Conservation (phyloP, 2,329 filamentous ascomycete species). For the Niveomyces coronatus region DNA sequence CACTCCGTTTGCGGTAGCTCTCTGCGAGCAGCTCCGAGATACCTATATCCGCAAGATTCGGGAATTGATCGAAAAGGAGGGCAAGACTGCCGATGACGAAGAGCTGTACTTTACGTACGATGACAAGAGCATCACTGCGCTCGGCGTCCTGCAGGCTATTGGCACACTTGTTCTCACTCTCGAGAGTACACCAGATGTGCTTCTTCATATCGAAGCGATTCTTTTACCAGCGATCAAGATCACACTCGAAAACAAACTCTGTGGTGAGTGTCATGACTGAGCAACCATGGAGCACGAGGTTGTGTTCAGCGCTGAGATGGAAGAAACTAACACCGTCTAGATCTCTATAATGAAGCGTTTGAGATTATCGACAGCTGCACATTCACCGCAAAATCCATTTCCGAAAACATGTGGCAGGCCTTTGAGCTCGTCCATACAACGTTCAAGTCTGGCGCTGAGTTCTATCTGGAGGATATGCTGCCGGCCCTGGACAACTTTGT, state of each 20-base stretch:
- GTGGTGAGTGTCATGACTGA: too few relatives aligned
- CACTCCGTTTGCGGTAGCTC: slow-evolving; percentile 89
- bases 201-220: slow-evolving; percentile 88
- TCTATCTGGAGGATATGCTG: slow-evolving; percentile 98
- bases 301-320: too few relatives aligned
- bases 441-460: slow-evolving; percentile 92
- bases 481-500: slow-evolving; percentile 97
- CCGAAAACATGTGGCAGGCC: slow-evolving; percentile 94
- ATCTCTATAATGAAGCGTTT: slow-evolving; percentile 96
- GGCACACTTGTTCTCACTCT: slow-evolving; percentile 93
- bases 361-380: slow-evolving; percentile 99
- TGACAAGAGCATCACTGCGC: slow-evolving; percentile 95
- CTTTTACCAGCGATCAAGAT: slow-evolving; percentile 96
- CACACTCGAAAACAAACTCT: slow-evolving; percentile 94
- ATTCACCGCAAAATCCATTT: slow-evolving; percentile 92
- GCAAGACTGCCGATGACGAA: slow-evolving; percentile 63
- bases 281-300: too few relatives aligned
- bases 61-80: slow-evolving; percentile 82
- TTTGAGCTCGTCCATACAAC: slow-evolving; percentile 95
- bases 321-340: slow-evolving; percentile 29
- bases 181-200: slow-evolving; percentile 92
- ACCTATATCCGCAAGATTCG: slow-evolving; percentile 91
- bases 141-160: slow-evolving; percentile 94
- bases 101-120: slow-evolving; percentile 87
- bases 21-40: slow-evolving; percentile 91